These are phyloP conservation scores for Pseudozyma hubeiensis DNA, from an alignment of 1,284 basidiomycete genomes.

Conservation along the genomic window DNA sequence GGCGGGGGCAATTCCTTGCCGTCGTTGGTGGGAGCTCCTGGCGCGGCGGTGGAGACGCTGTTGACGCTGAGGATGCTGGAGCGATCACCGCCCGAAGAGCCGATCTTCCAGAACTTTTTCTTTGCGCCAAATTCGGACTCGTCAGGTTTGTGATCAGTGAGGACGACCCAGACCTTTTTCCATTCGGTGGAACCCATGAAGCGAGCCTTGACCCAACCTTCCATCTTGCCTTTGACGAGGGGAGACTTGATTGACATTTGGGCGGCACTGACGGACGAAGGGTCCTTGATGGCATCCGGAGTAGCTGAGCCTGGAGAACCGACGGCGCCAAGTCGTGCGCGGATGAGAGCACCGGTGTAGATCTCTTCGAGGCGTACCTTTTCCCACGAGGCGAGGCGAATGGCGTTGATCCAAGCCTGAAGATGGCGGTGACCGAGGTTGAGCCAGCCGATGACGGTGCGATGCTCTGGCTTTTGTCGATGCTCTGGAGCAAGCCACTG, in stretches of 20 bases:
- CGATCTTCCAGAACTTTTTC: conserved; percentile 56
- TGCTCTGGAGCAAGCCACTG: conserved; percentile 54
- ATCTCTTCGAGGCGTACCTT: conserved; percentile 95
- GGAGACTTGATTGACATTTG: conserved; percentile 59
- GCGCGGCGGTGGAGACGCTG: conserved; percentile 27
- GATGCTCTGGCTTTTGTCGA: conserved; percentile 57
- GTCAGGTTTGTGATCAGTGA: conserved; percentile 69
- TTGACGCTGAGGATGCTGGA: conserved; percentile 52
- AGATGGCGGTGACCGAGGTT: conserved; percentile 62
- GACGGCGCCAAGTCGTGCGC: conserved; percentile 71
- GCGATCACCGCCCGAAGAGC: conserved; percentile 52
- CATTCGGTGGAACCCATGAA: conserved; percentile 95
- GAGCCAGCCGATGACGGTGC: conserved; percentile 63
- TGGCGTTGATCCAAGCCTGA: conserved; percentile 82
- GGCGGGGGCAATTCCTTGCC: conserved; percentile 56
- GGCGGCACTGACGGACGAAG: conserved; percentile 18
- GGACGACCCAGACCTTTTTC: conserved; percentile 89
- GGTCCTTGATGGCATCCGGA: conserved; percentile 29
- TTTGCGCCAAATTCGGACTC: conserved; percentile 50
- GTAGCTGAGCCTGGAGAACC: conserved; percentile 25
- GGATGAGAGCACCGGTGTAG: conserved; percentile 88
- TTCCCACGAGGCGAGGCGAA: conserved; percentile 93
- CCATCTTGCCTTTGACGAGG: conserved; percentile 77
- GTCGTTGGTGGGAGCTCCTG: conserved; percentile 38
- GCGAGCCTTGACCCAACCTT: conserved; percentile 91